Conservation (phyloP, 2,329 filamentous ascomycete genomes). For the Ceratocystis variospora region DNA sequence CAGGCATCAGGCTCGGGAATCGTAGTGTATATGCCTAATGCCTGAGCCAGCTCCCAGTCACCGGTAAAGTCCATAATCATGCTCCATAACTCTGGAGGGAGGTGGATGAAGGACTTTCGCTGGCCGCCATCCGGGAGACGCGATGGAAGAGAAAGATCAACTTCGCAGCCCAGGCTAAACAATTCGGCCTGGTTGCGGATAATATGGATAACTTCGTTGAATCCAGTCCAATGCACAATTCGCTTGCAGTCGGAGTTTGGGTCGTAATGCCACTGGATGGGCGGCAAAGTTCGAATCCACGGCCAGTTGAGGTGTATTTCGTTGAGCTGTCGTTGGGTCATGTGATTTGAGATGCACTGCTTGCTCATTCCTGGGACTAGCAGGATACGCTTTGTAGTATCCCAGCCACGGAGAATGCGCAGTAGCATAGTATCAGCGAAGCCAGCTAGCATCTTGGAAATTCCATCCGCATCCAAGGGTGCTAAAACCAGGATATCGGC, state of each 20-base stretch:
- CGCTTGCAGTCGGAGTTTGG: conserved; percentile 35
- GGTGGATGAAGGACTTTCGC: conserved; percentile 28
- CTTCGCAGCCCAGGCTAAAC: conserved; percentile 57
- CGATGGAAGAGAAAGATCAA: conserved; percentile 34
- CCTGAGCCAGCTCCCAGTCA: conserved; percentile 83
- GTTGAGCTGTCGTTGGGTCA: conserved; percentile 74
- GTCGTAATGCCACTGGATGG: conserved; percentile 71
- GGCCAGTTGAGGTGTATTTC: conserved; percentile 75
- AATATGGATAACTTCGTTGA: conserved; percentile 58
- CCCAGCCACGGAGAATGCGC: conserved; percentile 73
- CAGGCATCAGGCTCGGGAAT: conserved; percentile 60
- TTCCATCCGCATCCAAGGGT: conserved; percentile 69
- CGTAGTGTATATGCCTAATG: conserved; percentile 66
- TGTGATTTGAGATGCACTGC: conserved; percentile 79
- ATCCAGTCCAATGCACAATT: conserved; percentile 46
- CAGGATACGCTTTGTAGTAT: conserved; percentile 70
- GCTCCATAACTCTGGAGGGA: conserved; percentile 82
- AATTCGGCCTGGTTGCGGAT: conserved; percentile 67
- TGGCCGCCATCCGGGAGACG: conserved; percentile 30
- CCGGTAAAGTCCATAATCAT: conserved; percentile 71
- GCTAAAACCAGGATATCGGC: conserved; percentile 74
- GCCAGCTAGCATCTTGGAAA: conserved; percentile 79
- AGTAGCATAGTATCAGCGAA: conserved; percentile 68
- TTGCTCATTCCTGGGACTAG: conserved; percentile 81
- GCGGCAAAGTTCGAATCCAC: conserved; percentile 70